phyloP scores from a whole-genome alignment of 371 early-diverging fungal genomes.

The Mortierella sp. region DNA sequence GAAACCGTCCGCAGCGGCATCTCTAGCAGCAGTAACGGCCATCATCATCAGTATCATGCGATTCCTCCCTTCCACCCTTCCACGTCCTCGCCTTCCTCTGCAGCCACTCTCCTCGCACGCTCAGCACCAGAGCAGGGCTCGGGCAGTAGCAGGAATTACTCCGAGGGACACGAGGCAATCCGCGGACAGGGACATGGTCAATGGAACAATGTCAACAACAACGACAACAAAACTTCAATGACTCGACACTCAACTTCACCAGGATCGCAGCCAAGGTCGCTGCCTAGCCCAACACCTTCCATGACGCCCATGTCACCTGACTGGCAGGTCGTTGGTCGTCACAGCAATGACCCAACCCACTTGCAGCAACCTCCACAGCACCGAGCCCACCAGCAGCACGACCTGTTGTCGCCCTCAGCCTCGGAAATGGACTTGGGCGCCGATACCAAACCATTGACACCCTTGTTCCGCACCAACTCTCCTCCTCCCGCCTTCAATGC shows the following conservation, averaged over 20 bases:
- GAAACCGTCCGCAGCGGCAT: constrained; percentile 2
- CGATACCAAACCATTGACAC: constrained; percentile 23
- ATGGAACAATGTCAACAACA: background rate
- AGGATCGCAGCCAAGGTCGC: constrained; percentile 26
- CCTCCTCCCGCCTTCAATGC: constrained; percentile 9
- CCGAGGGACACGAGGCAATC: background rate
- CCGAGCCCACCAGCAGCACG: constrained; percentile 14
- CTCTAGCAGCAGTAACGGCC: background rate
- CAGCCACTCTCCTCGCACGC: background rate
- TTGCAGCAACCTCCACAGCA: constrained; percentile 11
- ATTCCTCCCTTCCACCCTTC: background rate
- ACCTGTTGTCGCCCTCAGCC: constrained; percentile 18
- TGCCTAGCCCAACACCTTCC: constrained; percentile 48
- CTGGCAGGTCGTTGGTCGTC: constrained; percentile 12
- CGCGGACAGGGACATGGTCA: background rate
- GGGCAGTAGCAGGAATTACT: background rate
- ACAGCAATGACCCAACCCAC: background rate
- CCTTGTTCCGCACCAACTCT: constrained; percentile 27
- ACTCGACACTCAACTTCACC: constrained; percentile 1
- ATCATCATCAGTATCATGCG: background rate
- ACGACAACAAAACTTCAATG: background rate
- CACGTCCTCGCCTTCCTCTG: background rate
- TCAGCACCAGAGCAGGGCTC: background rate
- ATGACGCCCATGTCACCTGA: constrained; percentile 33
- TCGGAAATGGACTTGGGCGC: constrained; percentile 26